Base-by-base conservation (phyloP, 129 eudicot species). In the Centrapalus pauciflorus region DNA sequence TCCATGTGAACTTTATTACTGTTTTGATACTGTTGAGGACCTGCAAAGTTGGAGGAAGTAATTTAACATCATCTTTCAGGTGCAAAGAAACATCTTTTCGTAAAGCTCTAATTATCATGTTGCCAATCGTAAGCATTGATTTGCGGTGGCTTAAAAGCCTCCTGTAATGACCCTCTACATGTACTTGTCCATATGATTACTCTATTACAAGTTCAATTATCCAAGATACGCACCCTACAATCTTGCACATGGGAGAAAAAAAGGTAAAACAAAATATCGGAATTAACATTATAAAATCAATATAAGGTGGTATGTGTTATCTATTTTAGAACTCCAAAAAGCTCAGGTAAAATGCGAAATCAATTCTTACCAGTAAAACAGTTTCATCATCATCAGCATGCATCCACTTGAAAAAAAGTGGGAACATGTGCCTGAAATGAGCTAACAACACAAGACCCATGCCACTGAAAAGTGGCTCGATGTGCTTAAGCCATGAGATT, bases 361-460 rank as follows among this genome's bases (percentile, higher is more conserved):
- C 19, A 57, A 7, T 11, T 66, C 78, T 72, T 80, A 93, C 99
- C 90, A 86, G 83, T 69, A 89, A 14, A 80, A 86, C 83, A 56
- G 84, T 80, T 70, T 81, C 82, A 45, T 94, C 95, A 63, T 89
- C 99, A 82, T 94, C 97, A 48, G 83, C 93, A 77, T 86, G 97
- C 83, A 94, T 68, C 99, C 99, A 94, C 70, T 79, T 77, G 61
- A 94, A 89, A 79, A 86, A 80, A 55, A 94, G 99, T 3, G 99
- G 99, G 29, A 94, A 82, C 33, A 94, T 72, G 38, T 93, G 93
- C 72, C 97, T 80, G 57, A 86, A 94, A 81, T 94, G 96, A 63
- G 83, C 90, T 28, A 94, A 73, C 52, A 94, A 52, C n/a, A 89
- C 76, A 61, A 94, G 86, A 54, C 99, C 99, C 77, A 86, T 27